Evolutionary conservation across 768 basidiomycete genomes (phyloP), one percentile per base, ranked within the genome.

Genomic region (Boletus rex-veris): DNA sequence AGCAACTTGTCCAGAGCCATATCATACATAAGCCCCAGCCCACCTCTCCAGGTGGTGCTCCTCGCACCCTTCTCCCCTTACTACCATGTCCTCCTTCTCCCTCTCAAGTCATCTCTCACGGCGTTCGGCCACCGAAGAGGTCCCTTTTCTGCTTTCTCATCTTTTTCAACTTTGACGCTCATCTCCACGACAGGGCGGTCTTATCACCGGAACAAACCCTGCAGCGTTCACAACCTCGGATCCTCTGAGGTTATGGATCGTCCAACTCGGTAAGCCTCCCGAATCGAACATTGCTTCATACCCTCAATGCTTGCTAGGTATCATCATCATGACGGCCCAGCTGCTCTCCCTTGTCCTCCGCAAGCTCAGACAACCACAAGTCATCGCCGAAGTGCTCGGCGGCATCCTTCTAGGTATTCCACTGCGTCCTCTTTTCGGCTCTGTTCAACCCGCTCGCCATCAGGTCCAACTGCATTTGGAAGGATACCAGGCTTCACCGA

Each of bases 401-500:
- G 95, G 96, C 8, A 93, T 98, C 58, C 61, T 98, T n/a, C 78
- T 96, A 12, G 89, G 89, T 76, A 71, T 65, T 61, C 60, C 18
- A n/a, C n/a, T 4, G 85, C 84, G 72, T 68, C 64, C 61, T 57
- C 19, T 7, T 40, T 10, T 33, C 28, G 3, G 0, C 24, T 11
- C 3, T 5, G 24, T 28, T 54, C 21, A 49, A 7, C 14, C 14
- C 18, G 2, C 12, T 46, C 8, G 33, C 28, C 4, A 16, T 7
- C 21, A 69, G 68, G 68, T 16, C 79, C 78, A 8, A 86, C 85
- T 12, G 79, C 80, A 5, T 76, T 85, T 52, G 90, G 95, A 24
- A 83, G 87, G 21, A 92, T 97, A 54, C 93, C 93, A 1, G 86
- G 88, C 5, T 98, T 98, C 73, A 86, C 92, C 1, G 50, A 88